Conservation (phyloP, 306 rosid genomes). For the Aeschynomene evenia region DNA sequence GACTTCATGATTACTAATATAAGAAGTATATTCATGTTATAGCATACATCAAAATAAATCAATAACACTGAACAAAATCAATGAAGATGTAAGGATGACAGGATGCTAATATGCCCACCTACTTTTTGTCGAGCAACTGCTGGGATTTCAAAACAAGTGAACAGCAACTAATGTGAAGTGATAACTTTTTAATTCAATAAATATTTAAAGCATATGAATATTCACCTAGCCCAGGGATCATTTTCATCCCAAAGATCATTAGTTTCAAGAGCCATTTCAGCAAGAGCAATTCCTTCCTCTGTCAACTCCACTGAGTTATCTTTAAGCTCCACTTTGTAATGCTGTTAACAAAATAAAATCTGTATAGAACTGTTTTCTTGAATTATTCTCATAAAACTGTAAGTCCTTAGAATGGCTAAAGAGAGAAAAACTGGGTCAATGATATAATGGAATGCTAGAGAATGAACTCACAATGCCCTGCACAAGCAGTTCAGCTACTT, state of each 20-base stretch:
- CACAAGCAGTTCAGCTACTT: slow-evolving; percentile 87
- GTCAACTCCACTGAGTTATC: slow-evolving; percentile 91
- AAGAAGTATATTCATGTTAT: slow-evolving; percentile 15
- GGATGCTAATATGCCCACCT: background rate
- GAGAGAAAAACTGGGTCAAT: slow-evolving; percentile 22
- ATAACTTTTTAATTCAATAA: slow-evolving; percentile 22
- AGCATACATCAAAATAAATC: slow-evolving; percentile 6
- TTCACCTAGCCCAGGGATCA: slow-evolving; percentile 98
- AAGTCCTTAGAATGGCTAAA: slow-evolving; percentile 21
- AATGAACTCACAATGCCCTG: slow-evolving; percentile 65
- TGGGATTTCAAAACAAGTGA: slow-evolving; percentile 26
- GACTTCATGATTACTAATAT: slow-evolving; percentile 9
- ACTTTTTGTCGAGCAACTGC: slow-evolving; percentile 11
- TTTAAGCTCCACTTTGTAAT: slow-evolving; percentile 86
- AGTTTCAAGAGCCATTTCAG: slow-evolving; percentile 94
- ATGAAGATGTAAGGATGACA: slow-evolving; percentile 15
- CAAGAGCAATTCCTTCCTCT: slow-evolving; percentile 94
- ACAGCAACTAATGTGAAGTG: slow-evolving; percentile 13
- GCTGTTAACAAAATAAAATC: slow-evolving; percentile 56
- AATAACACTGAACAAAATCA: background rate
- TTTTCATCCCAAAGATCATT: slow-evolving; percentile 97
- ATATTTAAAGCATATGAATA: slow-evolving; percentile 20
- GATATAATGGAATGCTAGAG: slow-evolving; percentile 24
- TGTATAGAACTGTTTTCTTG: slow-evolving; percentile 14
- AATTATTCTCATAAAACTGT: slow-evolving; percentile 17